Conservation (phyloP, 306 rosid genomes). For the Vigna radiata region DNA sequence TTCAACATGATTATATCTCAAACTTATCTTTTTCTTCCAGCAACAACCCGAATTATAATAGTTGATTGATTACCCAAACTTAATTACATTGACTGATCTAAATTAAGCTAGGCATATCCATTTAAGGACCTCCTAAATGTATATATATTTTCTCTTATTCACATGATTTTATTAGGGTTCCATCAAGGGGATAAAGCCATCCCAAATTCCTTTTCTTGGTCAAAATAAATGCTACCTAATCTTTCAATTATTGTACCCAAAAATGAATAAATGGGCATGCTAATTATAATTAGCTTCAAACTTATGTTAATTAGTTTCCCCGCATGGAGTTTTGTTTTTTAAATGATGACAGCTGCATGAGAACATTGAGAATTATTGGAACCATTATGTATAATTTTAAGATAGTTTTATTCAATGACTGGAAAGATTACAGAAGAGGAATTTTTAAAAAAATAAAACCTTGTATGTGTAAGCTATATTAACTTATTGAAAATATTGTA, state of each 20-base stretch:
- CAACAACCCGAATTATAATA: neutral
- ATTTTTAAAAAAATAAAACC: neutral
- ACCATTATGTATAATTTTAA: neutral
- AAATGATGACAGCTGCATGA: conserved; percentile 31
- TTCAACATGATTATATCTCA: conserved; percentile 11
- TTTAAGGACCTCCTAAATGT: neutral
- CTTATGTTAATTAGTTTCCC: neutral
- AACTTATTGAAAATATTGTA: neutral
- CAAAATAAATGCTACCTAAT: neutral
- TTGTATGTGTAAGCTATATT: neutral
- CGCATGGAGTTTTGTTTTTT: neutral
- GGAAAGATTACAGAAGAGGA: neutral
- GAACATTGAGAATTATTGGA: conserved; percentile 9
- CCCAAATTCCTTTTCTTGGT: neutral
- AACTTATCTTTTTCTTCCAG: neutral
- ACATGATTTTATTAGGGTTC: too few species aligned
- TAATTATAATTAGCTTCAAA: neutral
- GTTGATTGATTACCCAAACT: neutral
- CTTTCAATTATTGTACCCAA: conserved; percentile 18
- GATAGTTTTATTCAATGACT: neutral
- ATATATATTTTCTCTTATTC: too few species aligned
- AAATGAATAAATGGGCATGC: neutral
- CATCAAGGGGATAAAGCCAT: too few species aligned
- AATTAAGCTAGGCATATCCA: neutral
- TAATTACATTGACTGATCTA: neutral